These are phyloP conservation scores for Ophiostoma sp. DNA, from an alignment of 2,329 filamentous ascomycete genomes.

Conservation along the genomic window DNA sequence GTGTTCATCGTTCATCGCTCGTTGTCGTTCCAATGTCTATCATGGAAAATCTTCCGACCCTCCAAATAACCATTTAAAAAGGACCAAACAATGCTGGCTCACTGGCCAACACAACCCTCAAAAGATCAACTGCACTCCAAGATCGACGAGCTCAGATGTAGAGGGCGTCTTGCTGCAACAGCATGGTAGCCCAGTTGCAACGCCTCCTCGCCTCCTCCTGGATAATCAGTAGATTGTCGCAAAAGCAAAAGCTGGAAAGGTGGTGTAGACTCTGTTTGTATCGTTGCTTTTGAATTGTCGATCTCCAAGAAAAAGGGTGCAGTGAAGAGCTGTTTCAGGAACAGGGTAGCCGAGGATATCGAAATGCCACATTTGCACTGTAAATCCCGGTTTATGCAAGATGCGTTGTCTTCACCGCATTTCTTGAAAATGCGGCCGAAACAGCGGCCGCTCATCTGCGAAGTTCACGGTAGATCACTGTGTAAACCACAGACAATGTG, in stretches of 20 bases:
- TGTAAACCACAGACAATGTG: neutral
- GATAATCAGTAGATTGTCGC: neutral
- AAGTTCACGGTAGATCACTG: too few relatives aligned
- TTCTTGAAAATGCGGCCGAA: neutral
- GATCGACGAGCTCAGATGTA: neutral
- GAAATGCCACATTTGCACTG: neutral
- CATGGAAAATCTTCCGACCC: slow-evolving; percentile 12
- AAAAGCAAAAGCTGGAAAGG: neutral
- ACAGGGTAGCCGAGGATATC: neutral
- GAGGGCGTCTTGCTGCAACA: neutral
- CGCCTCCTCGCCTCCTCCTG: neutral
- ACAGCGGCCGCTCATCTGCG: neutral
- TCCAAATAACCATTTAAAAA: neutral
- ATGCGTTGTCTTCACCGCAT: slow-evolving; percentile 9
- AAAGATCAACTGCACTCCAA: neutral
- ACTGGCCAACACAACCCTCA: neutral
- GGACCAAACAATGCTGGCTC: neutral
- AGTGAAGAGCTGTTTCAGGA: neutral
- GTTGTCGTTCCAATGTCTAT: neutral
- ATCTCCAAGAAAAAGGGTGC: slow-evolving; percentile 7
- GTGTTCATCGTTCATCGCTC: neutral
- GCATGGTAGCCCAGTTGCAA: neutral
- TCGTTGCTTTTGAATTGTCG: neutral
- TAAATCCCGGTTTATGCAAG: neutral
- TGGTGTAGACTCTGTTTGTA: slow-evolving; percentile 10